Percentiles rank a stretch among this genome's conserved stretches.
Evolutionary conservation across 768 basidiomycete species (phyloP).

Genomic region (Hygrophorus russula): DNA sequence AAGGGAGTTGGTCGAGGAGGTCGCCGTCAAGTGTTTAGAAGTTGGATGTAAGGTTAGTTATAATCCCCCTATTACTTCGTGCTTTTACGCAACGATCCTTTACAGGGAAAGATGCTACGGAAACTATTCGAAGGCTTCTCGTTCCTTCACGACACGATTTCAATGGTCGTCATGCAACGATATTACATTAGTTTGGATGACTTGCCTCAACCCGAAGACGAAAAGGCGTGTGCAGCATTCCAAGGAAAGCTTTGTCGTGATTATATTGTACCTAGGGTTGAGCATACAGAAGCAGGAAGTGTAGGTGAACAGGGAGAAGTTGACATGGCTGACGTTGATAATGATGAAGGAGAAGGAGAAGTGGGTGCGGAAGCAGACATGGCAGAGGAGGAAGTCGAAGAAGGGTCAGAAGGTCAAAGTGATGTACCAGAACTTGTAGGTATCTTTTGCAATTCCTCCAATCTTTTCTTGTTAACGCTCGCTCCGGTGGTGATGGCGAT

Average conservation of each 20-base stretch:
- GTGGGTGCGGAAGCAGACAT: slow-evolving; percentile 5
- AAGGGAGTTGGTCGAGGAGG: slow-evolving; percentile 41
- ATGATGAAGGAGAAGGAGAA: slow-evolving; percentile 9
- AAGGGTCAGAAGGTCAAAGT: slow-evolving; percentile 8
- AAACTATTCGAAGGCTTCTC: slow-evolving; percentile 40
- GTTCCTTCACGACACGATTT: slow-evolving; percentile 29
- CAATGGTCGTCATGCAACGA: slow-evolving; percentile 32
- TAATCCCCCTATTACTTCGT: background rate
- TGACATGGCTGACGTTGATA: slow-evolving; percentile 6
- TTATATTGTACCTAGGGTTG: slow-evolving; percentile 16
- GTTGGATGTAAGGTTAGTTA: slow-evolving; percentile 44
- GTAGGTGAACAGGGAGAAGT: slow-evolving; percentile 8
- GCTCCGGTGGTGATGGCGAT: background rate
- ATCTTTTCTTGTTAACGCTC: background rate
- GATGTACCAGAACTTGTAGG: slow-evolving; percentile 8
- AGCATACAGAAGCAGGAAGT: background rate
- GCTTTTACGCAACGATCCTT: background rate
- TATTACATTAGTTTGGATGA: slow-evolving; percentile 44
- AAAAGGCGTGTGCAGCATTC: slow-evolving; percentile 30
- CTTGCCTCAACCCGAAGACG: slow-evolving; percentile 43
- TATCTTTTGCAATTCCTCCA: background rate
- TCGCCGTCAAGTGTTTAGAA: slow-evolving; percentile 47
- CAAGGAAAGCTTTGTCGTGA: slow-evolving; percentile 46
- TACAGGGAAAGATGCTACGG: slow-evolving; percentile 55
- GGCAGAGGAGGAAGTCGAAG: slow-evolving; percentile 9